Conservation (phyloP, 345 rosid species). For the Populus euphratica region DNA sequence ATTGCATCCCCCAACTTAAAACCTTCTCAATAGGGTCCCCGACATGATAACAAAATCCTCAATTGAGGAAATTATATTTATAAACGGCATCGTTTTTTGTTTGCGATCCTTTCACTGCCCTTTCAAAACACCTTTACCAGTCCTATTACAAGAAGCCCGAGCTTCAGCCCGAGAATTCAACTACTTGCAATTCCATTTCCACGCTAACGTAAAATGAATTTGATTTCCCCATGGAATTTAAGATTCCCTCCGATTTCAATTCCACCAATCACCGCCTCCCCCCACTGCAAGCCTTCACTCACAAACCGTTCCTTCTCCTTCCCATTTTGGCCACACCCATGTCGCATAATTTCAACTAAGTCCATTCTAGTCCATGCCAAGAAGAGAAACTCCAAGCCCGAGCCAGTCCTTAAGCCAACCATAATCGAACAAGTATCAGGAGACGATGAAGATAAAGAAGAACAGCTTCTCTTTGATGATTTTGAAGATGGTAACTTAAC, state of each 20-base stretch:
- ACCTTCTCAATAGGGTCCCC: not conserved
- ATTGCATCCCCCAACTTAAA: too few species aligned
- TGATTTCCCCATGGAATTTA: constrained; percentile 22
- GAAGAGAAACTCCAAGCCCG: constrained; percentile 39
- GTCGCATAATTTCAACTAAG: constrained; percentile 18
- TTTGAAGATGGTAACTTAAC: constrained; percentile 47
- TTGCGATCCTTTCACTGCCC: not conserved
- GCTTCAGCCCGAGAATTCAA: not conserved
- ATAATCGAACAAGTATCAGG: constrained; percentile 40
- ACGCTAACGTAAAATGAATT: constrained; percentile 27
- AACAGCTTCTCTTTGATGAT: constrained; percentile 47
- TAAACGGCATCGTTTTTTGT: not conserved
- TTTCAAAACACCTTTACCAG: not conserved
- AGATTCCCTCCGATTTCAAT: constrained; percentile 5
- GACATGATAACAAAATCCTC: not conserved
- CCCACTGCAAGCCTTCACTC: constrained; percentile 12
- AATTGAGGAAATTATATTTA: not conserved
- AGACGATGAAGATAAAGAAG: constrained; percentile 45
- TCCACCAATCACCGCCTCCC: constrained; percentile 4
- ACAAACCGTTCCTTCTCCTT: constrained; percentile 15
- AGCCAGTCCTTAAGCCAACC: constrained; percentile 36
- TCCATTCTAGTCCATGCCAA: constrained; percentile 35
- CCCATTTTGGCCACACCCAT: constrained; percentile 17
- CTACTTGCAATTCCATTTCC: not conserved
- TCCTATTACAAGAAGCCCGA: not conserved